phyloP scores from a whole-genome alignment of 2,329 filamentous ascomycete species.

The Trichoderma sp. region DNA sequence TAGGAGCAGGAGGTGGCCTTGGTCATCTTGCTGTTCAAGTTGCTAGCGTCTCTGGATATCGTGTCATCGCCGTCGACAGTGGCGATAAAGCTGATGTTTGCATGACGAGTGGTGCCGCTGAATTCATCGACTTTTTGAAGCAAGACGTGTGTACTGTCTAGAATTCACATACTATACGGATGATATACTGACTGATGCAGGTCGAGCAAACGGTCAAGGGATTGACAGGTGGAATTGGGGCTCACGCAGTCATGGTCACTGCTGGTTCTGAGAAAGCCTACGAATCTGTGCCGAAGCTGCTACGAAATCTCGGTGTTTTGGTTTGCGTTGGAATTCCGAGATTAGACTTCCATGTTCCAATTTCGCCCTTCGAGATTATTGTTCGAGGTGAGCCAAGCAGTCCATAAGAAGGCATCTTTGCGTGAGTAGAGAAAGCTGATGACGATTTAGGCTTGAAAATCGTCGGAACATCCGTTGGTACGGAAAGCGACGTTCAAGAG shows the following conservation, averaged over 20 bases:
- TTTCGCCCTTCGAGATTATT: constrained; percentile 3
- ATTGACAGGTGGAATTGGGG: neutral
- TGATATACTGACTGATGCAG: neutral
- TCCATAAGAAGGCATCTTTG: neutral
- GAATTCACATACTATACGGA: neutral
- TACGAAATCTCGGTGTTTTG: neutral
- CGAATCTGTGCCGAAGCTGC: neutral
- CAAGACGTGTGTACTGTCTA: neutral
- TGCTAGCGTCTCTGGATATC: neutral
- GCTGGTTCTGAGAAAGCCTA: constrained; percentile 9
- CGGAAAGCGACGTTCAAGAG: constrained; percentile 8
- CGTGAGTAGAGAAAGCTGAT: neutral
- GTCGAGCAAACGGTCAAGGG: neutral
- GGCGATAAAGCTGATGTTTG: constrained; percentile 6
- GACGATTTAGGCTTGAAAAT: neutral
- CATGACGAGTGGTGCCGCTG: neutral
- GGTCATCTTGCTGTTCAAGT: constrained; percentile 4
- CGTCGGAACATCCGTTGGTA: constrained; percentile 8
- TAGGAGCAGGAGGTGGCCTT: constrained; percentile 9
- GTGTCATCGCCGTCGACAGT: neutral
- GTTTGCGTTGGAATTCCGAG: constrained; percentile 8
- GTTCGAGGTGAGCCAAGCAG: neutral
- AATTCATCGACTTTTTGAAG: constrained; percentile 2
- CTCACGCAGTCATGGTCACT: constrained; percentile 5
- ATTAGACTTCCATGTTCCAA: neutral